Conservation (phyloP, 1,284 basidiomycete genomes). For the Ceratobasidium sp. region DNA sequence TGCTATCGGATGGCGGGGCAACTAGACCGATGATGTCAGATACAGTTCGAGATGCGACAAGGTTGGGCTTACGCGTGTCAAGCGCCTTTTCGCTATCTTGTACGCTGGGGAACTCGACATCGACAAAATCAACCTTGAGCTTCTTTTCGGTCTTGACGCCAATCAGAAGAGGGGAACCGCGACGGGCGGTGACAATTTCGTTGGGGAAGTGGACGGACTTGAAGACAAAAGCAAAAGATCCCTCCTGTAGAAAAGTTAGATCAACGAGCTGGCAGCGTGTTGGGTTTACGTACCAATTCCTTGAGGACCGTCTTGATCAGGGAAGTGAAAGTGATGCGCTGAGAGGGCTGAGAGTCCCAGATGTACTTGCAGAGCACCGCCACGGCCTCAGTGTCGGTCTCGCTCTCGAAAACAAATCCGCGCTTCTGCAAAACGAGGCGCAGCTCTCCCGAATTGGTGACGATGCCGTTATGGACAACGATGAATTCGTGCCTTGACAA, state of each 20-base stretch:
- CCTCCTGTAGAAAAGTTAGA: constrained; percentile 65
- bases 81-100: constrained; percentile 66
- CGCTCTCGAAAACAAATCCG: constrained; percentile 93
- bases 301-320: constrained; percentile 96
- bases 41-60: background rate
- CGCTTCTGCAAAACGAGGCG: constrained; percentile 95
- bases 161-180: constrained; percentile 95
- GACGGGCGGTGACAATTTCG: constrained; percentile 94
- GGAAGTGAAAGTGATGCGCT: constrained; percentile 89
- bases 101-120: constrained; percentile 90
- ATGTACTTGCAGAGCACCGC: constrained; percentile 97
- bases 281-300: constrained; percentile 72
- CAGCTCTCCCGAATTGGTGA: constrained; percentile 93
- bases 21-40: constrained; percentile 54
- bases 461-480: constrained; percentile 99
- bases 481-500: constrained; percentile 75
- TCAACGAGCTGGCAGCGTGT: background rate
- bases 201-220: constrained; percentile 97
- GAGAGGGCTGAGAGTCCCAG: constrained; percentile 92
- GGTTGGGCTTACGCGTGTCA: constrained; percentile 65
- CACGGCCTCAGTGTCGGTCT: constrained; percentile 98
- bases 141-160: constrained; percentile 99
- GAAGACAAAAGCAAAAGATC: constrained; percentile 99
- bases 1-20: constrained; percentile 60
- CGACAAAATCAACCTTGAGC: constrained; percentile 99